Evolutionary conservation across 2,329 filamentous ascomycete genomes (phyloP).

Genomic region (Claviceps sp.): DNA sequence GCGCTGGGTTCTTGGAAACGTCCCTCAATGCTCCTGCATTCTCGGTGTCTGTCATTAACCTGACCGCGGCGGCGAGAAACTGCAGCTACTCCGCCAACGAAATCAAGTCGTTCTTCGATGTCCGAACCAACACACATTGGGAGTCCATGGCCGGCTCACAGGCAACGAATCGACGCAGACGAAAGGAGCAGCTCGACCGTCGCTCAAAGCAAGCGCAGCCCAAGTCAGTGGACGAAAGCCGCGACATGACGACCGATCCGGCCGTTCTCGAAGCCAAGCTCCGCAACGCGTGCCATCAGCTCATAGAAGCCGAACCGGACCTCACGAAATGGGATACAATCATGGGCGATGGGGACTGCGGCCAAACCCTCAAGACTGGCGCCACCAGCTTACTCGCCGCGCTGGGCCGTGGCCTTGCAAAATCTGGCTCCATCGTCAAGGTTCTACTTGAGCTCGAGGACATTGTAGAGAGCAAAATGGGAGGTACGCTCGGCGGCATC

Average conservation of each 20-base stretch:
- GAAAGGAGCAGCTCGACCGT: slow-evolving; percentile 30
- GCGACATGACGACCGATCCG: slow-evolving; percentile 38
- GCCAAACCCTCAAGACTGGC: slow-evolving; percentile 45
- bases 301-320: slow-evolving; percentile 46
- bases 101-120: slow-evolving; percentile 52
- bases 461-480: slow-evolving; percentile 44
- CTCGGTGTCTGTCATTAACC: slow-evolving; percentile 52
- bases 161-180: slow-evolving; percentile 18
- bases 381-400: slow-evolving; percentile 35
- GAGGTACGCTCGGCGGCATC: slow-evolving; percentile 37
- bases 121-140: slow-evolving; percentile 44
- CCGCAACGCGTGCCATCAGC: slow-evolving; percentile 35
- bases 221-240: slow-evolving; percentile 23
- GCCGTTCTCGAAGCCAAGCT: slow-evolving; percentile 40
- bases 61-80: slow-evolving; percentile 32
- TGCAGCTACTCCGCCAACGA: slow-evolving; percentile 34
- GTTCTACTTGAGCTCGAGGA: slow-evolving; percentile 37
- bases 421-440: slow-evolving; percentile 30
- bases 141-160: slow-evolving; percentile 38
- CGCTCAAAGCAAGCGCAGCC: slow-evolving; percentile 17
- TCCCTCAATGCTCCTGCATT: slow-evolving; percentile 61
- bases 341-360: slow-evolving; percentile 55
- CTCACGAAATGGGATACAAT: slow-evolving; percentile 49
- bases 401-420: slow-evolving; percentile 26
- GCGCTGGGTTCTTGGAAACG: slow-evolving; percentile 54